These are phyloP conservation scores for Alternaria alternata DNA, from an alignment of 2,329 filamentous ascomycete genomes.

Conservation along the genomic window DNA sequence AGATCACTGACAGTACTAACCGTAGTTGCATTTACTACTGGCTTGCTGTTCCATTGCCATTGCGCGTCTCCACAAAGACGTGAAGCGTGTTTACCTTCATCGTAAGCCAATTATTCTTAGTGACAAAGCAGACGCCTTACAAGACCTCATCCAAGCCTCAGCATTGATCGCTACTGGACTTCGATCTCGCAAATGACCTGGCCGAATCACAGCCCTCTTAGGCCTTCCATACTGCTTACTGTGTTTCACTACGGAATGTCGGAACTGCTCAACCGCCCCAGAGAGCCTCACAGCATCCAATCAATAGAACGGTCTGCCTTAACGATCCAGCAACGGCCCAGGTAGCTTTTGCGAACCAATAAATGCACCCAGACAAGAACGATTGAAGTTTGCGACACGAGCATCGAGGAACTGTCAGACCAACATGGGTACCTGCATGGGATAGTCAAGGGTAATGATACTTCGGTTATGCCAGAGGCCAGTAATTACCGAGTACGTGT, in stretches of 20 bases:
- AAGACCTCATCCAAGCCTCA: background rate
- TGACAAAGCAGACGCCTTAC: background rate
- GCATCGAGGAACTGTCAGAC: background rate
- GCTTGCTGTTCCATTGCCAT: background rate
- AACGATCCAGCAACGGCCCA: background rate
- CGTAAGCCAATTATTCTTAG: background rate
- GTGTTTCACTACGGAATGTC: background rate
- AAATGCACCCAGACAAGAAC: background rate
- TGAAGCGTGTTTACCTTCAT: background rate
- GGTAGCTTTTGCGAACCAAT: slow-evolving; percentile 2
- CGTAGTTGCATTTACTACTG: background rate
- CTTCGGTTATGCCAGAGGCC: background rate
- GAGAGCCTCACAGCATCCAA: background rate
- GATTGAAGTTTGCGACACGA: background rate
- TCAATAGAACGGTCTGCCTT: background rate
- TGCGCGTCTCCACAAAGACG: background rate
- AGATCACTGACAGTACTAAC: background rate
- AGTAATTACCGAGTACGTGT: background rate
- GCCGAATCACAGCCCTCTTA: background rate
- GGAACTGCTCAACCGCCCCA: background rate
- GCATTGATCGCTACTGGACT: background rate
- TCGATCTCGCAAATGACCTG: background rate
- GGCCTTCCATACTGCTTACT: background rate
- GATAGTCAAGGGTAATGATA: background rate
- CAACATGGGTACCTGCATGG: background rate